A percentile compares a stretch with the other conserved stretches of the same genome.
Evolutionary conservation across 192 early-diverging fungal genomes (phyloP).

Genomic region (Lobulomyces angularis): DNA sequence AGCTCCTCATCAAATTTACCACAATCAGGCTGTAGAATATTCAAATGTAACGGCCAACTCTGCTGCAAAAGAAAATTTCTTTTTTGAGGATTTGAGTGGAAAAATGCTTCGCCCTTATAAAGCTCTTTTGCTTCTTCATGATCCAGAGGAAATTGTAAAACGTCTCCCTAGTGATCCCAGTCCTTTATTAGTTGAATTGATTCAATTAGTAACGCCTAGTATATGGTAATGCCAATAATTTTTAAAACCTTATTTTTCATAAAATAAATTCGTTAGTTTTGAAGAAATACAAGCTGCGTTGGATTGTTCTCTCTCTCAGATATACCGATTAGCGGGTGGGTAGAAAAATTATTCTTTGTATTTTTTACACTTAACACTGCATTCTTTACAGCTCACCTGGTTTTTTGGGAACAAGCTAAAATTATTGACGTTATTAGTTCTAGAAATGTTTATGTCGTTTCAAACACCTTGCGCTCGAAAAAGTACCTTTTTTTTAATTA

Average conservation of each 20-base stretch:
- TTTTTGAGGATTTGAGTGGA: no score
- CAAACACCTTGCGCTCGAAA: conserved; percentile 9
- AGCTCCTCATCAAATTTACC: no score
- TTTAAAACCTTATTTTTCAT: conserved; percentile 1
- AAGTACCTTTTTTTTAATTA: conserved; percentile 3
- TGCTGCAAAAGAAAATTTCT: no score
- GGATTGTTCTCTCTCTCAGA: conserved; percentile 88
- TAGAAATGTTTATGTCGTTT: conserved; percentile 67
- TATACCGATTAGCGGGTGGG: conserved; percentile 75
- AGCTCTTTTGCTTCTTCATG: conserved; percentile 68
- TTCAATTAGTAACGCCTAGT: conserved; percentile 77
- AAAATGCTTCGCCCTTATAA: conserved; percentile 79
- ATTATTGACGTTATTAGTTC: conserved; percentile 71
- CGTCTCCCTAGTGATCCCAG: conserved; percentile 68
- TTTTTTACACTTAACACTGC: no score
- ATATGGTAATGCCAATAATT: conserved; percentile 39
- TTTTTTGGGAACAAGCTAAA: conserved; percentile 87
- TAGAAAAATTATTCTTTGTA: no score
- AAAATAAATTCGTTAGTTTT: conserved; percentile 33
- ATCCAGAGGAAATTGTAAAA: conserved; percentile 68
- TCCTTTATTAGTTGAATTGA: conserved; percentile 74
- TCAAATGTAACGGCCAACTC: no score
- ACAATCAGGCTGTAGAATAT: no score
- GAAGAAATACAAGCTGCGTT: conserved; percentile 66
- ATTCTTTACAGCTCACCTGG: conserved; percentile 84